Evolutionary conservation across 2,329 filamentous ascomycete species (phyloP).

Genomic region (Epichloe aotearoae): DNA sequence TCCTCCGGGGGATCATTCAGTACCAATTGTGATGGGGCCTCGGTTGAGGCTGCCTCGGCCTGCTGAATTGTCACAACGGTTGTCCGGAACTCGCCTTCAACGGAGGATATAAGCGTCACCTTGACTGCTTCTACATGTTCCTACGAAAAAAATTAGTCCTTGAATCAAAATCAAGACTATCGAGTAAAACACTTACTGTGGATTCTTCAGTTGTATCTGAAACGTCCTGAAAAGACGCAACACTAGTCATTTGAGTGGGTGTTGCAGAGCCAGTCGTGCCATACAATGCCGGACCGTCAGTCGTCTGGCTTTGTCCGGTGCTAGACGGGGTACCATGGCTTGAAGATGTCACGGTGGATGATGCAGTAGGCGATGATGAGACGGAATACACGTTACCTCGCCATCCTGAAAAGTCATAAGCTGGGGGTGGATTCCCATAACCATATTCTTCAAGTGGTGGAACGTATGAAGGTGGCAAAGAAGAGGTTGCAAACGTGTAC

Average conservation of each 20-base stretch:
- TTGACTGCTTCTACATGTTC: not conserved
- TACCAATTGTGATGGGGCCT: not conserved
- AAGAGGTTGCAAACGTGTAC: conserved; percentile 2
- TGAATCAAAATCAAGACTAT: not conserved
- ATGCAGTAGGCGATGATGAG: not conserved
- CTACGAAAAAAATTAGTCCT: not conserved
- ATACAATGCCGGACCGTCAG: not conserved
- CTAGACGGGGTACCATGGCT: not conserved
- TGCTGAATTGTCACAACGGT: conserved; percentile 7
- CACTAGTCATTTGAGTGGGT: not conserved
- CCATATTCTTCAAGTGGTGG: conserved; percentile 7
- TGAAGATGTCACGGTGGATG: not conserved
- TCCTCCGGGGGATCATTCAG: not conserved
- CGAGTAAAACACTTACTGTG: not conserved
- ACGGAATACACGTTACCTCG: not conserved
- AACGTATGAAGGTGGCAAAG: conserved; percentile 4
- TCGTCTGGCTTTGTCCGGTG: not conserved
- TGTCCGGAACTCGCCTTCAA: conserved; percentile 10
- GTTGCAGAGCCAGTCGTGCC: not conserved
- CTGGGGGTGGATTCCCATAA: conserved; percentile 3
- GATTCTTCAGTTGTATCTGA: not conserved
- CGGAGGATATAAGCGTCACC: conserved; percentile 14
- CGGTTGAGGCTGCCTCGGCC: not conserved
- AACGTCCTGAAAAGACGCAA: not conserved
- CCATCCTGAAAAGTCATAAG: not conserved